These are phyloP conservation scores for Trebouxia sp. DNA, from an alignment of 139 green algal species.

Conservation along the genomic window DNA sequence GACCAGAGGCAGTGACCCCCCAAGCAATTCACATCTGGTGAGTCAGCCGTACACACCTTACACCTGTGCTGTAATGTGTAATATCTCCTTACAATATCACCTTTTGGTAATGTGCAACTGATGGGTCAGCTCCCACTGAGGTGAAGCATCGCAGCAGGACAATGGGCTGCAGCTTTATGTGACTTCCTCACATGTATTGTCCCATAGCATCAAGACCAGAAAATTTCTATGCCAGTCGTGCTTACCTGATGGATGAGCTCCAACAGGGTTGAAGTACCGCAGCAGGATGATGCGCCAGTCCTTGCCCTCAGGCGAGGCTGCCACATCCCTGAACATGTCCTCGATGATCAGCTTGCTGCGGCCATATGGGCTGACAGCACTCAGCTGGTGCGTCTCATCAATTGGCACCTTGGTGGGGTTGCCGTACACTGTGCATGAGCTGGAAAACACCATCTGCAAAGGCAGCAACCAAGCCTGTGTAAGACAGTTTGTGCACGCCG, in stretches of 20 bases:
- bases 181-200: too few species aligned
- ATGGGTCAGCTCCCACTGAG: too few species aligned
- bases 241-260: constrained; percentile 74
- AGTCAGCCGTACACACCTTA: too few species aligned
- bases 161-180: too few species aligned
- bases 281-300: constrained; percentile 92
- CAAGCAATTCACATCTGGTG: too few species aligned
- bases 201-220: neutral
- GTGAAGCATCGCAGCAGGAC: too few species aligned
- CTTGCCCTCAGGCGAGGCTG: constrained; percentile 48
- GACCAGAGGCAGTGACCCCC: too few species aligned
- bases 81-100: too few species aligned
- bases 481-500: too few species aligned
- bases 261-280: constrained; percentile 95
- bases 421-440: constrained; percentile 96
- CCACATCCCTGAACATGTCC: constrained; percentile 83
- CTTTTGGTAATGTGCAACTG: too few species aligned
- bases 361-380: constrained; percentile 91
- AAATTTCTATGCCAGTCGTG: neutral
- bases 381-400: constrained; percentile 81
- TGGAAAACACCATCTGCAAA: constrained; percentile 89
- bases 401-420: constrained; percentile 89
- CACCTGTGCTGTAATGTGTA: too few species aligned
- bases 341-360: constrained; percentile 98
- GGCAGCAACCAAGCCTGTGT: too few species aligned